phyloP scores from a whole-genome alignment of 805 yeast species.

The Clavispora vitiphila region DNA sequence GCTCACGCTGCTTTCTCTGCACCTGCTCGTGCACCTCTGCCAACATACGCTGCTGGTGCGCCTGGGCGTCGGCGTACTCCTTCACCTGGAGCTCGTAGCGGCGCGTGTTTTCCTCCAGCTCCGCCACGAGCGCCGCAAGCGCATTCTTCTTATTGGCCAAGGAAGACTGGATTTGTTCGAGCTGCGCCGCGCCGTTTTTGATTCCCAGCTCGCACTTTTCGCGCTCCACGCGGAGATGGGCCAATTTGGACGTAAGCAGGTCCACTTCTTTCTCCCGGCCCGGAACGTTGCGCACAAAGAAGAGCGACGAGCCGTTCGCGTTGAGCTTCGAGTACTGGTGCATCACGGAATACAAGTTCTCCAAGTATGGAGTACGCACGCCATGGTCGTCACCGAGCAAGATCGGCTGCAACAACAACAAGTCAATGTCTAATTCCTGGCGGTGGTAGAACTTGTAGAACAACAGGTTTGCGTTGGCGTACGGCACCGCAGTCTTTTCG shows the following conservation, averaged over 20 bases:
- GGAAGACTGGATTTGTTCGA: slow-evolving; percentile 21
- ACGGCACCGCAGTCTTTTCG: slow-evolving; percentile 7
- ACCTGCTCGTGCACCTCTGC: slow-evolving; percentile 4
- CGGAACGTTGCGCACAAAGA: slow-evolving; percentile 24
- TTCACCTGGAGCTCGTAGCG: slow-evolving; percentile 5
- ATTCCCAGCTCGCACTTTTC: neutral
- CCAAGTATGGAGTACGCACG: slow-evolving; percentile 85
- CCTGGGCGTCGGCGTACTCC: neutral
- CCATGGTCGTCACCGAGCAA: slow-evolving; percentile 84
- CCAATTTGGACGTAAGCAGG: slow-evolving; percentile 18
- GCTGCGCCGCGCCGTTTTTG: slow-evolving; percentile 1
- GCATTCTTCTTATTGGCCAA: slow-evolving; percentile 16
- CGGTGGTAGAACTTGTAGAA: slow-evolving; percentile 61
- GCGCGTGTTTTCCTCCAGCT: slow-evolving; percentile 13
- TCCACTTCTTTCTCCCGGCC: slow-evolving; percentile 20
- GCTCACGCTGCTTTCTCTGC: neutral
- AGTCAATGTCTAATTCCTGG: slow-evolving; percentile 59
- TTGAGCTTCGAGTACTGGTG: slow-evolving; percentile 57
- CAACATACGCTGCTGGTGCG: neutral
- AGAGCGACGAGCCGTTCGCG: slow-evolving; percentile 20
- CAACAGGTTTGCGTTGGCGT: slow-evolving; percentile 39
- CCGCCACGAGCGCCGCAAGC: slow-evolving; percentile 1
- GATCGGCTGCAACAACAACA: slow-evolving; percentile 79
- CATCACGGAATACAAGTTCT: slow-evolving; percentile 74
- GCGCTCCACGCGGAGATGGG: slow-evolving; percentile 11